Conservation (phyloP, 2,329 filamentous ascomycete species). For the Apiospora hydei region DNA sequence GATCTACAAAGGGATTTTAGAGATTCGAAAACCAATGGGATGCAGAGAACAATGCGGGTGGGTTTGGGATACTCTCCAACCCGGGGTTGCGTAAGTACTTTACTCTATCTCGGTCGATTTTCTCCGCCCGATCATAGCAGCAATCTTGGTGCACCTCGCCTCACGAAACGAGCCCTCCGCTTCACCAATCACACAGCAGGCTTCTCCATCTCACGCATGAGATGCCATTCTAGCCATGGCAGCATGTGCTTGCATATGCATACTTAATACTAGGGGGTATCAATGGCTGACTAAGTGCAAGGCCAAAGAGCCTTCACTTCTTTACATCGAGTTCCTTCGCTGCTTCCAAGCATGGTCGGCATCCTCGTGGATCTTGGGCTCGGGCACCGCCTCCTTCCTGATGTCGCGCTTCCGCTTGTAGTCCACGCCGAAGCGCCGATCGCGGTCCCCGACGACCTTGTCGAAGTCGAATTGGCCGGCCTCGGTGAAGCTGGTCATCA, state of each 20-base stretch:
- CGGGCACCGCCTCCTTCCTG: slow-evolving; percentile 49
- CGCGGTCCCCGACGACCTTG: slow-evolving; percentile 51
- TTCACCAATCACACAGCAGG: neutral
- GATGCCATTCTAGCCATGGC: neutral
- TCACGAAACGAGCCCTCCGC: neutral
- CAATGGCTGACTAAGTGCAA: neutral
- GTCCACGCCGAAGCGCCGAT: slow-evolving; percentile 54
- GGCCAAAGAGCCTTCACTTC: neutral
- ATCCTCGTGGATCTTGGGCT: slow-evolving; percentile 49
- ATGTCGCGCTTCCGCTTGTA: slow-evolving; percentile 53
- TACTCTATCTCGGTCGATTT: slow-evolving; percentile 5
- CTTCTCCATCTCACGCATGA: neutral
- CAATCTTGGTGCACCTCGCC: neutral
- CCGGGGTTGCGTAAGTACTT: neutral
- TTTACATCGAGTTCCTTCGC: slow-evolving; percentile 25
- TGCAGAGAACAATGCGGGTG: neutral
- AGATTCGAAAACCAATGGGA: neutral
- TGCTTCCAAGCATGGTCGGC: slow-evolving; percentile 37
- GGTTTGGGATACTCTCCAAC: neutral
- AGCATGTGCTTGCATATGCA: too few species aligned
- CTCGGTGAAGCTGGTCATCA: slow-evolving; percentile 62
- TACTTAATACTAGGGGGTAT: neutral
- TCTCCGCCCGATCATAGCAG: slow-evolving; percentile 3
- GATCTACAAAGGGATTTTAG: neutral
- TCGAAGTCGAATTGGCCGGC: slow-evolving; percentile 58